A percentile compares a stretch with the other conserved stretches of the same genome.
These are phyloP conservation scores for Scedosporium boydii DNA, from an alignment of 2,329 filamentous ascomycete genomes.

Conservation along the genomic window DNA sequence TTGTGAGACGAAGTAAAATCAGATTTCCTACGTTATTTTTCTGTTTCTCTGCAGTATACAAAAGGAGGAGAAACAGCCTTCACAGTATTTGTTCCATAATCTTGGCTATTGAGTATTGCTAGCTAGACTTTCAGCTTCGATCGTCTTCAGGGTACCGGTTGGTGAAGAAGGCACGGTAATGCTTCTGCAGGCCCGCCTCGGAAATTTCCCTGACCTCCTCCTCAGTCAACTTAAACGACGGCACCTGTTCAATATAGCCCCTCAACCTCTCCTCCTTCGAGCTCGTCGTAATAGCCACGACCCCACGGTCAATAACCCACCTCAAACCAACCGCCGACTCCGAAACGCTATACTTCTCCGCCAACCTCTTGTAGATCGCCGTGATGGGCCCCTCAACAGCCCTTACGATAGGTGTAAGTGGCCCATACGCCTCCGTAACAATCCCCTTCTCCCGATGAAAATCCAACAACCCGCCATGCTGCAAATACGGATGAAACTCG, in stretches of 20 bases:
- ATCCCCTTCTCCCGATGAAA: constrained; percentile 51
- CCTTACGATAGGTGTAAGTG: constrained; percentile 39
- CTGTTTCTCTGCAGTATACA: neutral
- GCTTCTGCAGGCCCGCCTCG: constrained; percentile 47
- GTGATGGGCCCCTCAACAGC: constrained; percentile 45
- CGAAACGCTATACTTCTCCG: constrained; percentile 48
- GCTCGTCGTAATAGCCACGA: constrained; percentile 51
- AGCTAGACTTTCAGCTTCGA: constrained; percentile 22
- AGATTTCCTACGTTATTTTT: neutral
- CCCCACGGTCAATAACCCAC: constrained; percentile 51
- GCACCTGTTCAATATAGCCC: constrained; percentile 40
- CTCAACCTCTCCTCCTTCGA: constrained; percentile 46
- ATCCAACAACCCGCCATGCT: constrained; percentile 49
- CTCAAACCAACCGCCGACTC: constrained; percentile 47
- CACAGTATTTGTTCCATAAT: neutral
- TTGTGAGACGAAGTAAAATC: neutral
- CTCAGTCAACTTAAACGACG: constrained; percentile 47
- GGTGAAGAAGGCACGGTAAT: constrained; percentile 51
- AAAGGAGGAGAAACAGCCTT: neutral
- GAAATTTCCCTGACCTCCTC: constrained; percentile 49
- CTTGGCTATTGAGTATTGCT: neutral
- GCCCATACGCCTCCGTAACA: constrained; percentile 43
- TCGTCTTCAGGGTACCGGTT: constrained; percentile 44
- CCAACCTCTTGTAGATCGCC: constrained; percentile 36
- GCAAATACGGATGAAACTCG: constrained; percentile 69